A percentile compares a stretch with the other conserved stretches of the same genome.
These are phyloP conservation scores for Suillus spraguei DNA, from an alignment of 768 basidiomycete species.

Conservation along the genomic window DNA sequence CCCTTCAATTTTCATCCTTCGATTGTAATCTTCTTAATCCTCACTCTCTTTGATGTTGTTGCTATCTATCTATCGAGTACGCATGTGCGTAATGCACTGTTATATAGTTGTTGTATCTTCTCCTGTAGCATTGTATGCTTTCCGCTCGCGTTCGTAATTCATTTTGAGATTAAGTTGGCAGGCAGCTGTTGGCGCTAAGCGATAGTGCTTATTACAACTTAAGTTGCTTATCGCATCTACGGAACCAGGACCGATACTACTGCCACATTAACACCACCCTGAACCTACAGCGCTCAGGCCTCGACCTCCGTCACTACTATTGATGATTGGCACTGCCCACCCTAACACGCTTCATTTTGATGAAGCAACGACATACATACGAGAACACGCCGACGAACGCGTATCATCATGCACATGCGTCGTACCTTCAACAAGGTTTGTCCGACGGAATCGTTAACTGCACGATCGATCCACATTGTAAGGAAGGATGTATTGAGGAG, in stretches of 20 bases:
- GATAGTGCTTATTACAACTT: too few species aligned
- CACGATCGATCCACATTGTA: constrained; percentile 19
- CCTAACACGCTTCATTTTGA: not conserved
- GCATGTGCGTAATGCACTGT: constrained; percentile 7
- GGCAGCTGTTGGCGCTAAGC: too few species aligned
- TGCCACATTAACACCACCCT: not conserved
- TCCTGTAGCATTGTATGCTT: not conserved
- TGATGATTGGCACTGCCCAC: not conserved
- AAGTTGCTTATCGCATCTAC: not conserved
- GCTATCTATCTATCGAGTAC: not conserved
- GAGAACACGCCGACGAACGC: not conserved
- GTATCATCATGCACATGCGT: not conserved
- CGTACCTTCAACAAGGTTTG: constrained; percentile 4
- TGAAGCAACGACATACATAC: not conserved
- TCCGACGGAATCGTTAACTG: constrained; percentile 7
- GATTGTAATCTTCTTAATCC: not conserved
- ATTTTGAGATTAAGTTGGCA: too few species aligned
- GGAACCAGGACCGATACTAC: not conserved
- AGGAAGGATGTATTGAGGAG: constrained; percentile 22
- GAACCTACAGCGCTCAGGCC: not conserved
- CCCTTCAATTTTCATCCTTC: not conserved
- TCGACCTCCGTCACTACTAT: too few species aligned
- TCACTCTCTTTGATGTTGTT: not conserved
- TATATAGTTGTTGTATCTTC: not conserved
- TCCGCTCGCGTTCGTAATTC: not conserved